Evolutionary conservation across 129 eudicot genomes (phyloP).

Genomic region (Flaveria bidentis): DNA sequence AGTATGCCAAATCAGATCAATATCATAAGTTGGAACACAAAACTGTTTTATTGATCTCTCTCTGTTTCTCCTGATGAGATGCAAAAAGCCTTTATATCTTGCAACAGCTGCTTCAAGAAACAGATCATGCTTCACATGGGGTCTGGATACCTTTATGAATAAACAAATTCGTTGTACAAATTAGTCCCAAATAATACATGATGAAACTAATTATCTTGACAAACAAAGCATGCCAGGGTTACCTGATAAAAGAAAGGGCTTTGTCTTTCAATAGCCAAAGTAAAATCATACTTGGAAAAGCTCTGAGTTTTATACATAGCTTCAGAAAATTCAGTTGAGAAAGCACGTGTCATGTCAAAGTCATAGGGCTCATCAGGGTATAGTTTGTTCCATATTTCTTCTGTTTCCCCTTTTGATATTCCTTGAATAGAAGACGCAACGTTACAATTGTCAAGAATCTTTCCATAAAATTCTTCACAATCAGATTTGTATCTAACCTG

Average conservation of each 20-base stretch:
- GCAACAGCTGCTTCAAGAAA: conserved; percentile 85
- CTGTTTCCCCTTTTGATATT: conserved; percentile 53
- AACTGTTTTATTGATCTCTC: conserved; percentile 64
- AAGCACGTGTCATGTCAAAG: conserved; percentile 47
- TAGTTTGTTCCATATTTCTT: conserved; percentile 64
- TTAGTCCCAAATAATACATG: conserved; percentile 13
- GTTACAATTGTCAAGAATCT: conserved; percentile 63
- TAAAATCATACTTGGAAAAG: conserved; percentile 69
- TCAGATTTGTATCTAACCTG: conserved; percentile 86
- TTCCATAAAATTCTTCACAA: conserved; percentile 81
- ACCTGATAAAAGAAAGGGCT: conserved; percentile 88
- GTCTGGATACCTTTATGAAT: conserved; percentile 65
- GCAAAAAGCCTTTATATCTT: conserved; percentile 91
- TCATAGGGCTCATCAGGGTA: conserved; percentile 75
- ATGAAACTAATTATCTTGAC: neutral
- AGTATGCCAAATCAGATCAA: conserved; percentile 97
- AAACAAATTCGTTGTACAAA: neutral
- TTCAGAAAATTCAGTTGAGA: conserved; percentile 31
- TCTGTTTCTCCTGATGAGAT: conserved; percentile 79
- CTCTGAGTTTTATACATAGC: conserved; percentile 36
- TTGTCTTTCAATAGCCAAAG: conserved; percentile 81
- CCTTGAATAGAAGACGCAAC: conserved; percentile 73
- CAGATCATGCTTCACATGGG: conserved; percentile 53
- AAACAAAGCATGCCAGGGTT: conserved; percentile 8
- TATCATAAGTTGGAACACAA: conserved; percentile 94